Evolutionary conservation across 805 yeast species (phyloP).

Genomic region (Wickerhamiella australiensis): DNA sequence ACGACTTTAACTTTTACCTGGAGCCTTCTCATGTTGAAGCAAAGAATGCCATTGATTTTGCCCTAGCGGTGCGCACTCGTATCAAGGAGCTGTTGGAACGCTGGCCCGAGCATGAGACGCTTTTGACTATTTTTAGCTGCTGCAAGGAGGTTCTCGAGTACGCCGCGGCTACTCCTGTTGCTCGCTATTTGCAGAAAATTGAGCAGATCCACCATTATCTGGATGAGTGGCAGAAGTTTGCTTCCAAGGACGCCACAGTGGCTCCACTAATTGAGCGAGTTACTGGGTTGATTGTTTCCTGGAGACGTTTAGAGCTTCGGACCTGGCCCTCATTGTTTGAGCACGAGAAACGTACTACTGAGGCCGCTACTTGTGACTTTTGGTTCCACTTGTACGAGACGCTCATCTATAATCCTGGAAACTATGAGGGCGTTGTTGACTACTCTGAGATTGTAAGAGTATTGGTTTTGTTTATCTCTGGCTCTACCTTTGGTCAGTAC

Average conservation of each 20-base stretch:
- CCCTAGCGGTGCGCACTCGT: slow-evolving; percentile 35
- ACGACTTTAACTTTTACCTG: slow-evolving; percentile 50
- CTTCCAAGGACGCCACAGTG: slow-evolving; percentile 64
- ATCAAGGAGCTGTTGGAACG: slow-evolving; percentile 40
- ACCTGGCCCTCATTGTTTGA: slow-evolving; percentile 73
- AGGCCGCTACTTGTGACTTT: slow-evolving; percentile 57
- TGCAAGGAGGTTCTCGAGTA: slow-evolving; percentile 53
- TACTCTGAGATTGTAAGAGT: slow-evolving; percentile 39
- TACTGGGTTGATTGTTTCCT: slow-evolving; percentile 61
- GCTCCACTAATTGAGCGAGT: slow-evolving; percentile 42
- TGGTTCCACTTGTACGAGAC: slow-evolving; percentile 87
- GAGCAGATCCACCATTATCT: slow-evolving; percentile 77
- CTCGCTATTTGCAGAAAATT: slow-evolving; percentile 61
- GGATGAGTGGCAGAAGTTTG: slow-evolving; percentile 90
- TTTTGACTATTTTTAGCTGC: slow-evolving; percentile 52
- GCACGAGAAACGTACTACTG: slow-evolving; percentile 41
- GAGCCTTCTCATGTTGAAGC: slow-evolving; percentile 52
- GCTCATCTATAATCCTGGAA: slow-evolving; percentile 30
- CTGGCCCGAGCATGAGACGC: slow-evolving; percentile 95
- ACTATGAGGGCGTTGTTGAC: slow-evolving; percentile 28
- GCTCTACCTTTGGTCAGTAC: slow-evolving; percentile 68
- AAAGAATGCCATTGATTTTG: slow-evolving; percentile 41
- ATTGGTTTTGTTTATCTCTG: slow-evolving; percentile 61
- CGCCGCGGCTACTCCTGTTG: slow-evolving; percentile 60
- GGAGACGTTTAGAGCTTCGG: slow-evolving; percentile 80